phyloP scores from a whole-genome alignment of 495 filamentous ascomycete species.

The Chaetomidium leptoderma region DNA sequence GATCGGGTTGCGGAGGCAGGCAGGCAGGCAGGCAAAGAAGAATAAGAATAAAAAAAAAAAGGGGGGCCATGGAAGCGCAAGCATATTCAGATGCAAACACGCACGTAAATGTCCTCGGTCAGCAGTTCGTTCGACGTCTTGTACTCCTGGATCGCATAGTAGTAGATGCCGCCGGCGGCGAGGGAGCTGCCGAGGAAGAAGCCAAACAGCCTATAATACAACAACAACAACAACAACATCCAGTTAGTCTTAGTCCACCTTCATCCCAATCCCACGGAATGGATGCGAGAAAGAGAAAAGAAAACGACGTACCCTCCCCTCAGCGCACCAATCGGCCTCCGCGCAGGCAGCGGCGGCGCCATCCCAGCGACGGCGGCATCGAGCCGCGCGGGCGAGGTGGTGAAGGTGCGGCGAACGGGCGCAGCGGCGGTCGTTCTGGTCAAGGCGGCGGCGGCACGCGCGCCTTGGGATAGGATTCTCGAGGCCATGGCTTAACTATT shows the following conservation, averaged over 20 bases:
- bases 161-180: slow-evolving; percentile 77
- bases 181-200: slow-evolving; percentile 84
- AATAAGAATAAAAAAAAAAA: slow-evolving; percentile 4
- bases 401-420: slow-evolving; percentile 38
- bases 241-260: background rate
- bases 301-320: slow-evolving; percentile 72
- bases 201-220: slow-evolving; percentile 87
- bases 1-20: background rate
- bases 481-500: slow-evolving; percentile 41
- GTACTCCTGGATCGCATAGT: slow-evolving; percentile 90
- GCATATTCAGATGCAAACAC: slow-evolving; percentile 50
- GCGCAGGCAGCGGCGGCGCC: slow-evolving; percentile 54
- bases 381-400: slow-evolving; percentile 45
- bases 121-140: slow-evolving; percentile 88
- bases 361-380: slow-evolving; percentile 28
- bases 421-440: slow-evolving; percentile 14
- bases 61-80: slow-evolving; percentile 21
- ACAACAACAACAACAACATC: background rate
- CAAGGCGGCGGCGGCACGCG: slow-evolving; percentile 8
- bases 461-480: slow-evolving; percentile 37
- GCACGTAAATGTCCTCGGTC: slow-evolving; percentile 93
- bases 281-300: background rate
- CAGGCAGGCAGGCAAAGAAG: slow-evolving; percentile 9
- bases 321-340: slow-evolving; percentile 86
- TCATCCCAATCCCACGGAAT: background rate